Evolutionary conservation across 2,329 filamentous ascomycete genomes (phyloP).

Genomic region (Amauroascus niger): DNA sequence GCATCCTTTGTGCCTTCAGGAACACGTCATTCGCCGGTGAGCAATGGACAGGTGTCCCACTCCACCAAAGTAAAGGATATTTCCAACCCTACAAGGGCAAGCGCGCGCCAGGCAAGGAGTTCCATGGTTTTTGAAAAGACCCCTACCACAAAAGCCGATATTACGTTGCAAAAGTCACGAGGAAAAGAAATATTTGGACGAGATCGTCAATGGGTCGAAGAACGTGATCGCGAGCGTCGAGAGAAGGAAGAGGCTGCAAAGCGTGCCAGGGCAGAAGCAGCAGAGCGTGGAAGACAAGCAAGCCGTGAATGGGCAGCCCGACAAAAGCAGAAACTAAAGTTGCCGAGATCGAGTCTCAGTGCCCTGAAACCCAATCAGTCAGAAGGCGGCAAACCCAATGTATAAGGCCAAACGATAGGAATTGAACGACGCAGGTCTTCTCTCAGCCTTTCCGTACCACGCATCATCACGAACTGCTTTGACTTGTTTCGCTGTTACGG

Average conservation of each 20-base stretch:
- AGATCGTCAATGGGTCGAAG: conserved; percentile 19
- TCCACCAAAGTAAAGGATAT: background rate
- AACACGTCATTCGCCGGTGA: background rate
- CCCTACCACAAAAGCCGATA: conserved; percentile 7
- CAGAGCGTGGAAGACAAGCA: conserved; percentile 26
- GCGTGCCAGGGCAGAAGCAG: conserved; percentile 28
- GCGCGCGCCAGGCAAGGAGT: background rate
- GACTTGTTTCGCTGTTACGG: too few species aligned
- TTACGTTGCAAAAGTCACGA: conserved; percentile 19
- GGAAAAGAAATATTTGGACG: conserved; percentile 26
- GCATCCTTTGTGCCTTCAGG: conserved; percentile 9
- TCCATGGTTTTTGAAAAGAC: conserved; percentile 18
- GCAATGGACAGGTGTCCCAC: background rate
- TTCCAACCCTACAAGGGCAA: background rate
- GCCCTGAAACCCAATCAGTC: background rate
- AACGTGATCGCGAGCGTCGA: conserved; percentile 22
- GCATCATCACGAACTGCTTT: too few species aligned
- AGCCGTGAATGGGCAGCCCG: conserved; percentile 31
- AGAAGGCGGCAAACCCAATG: background rate
- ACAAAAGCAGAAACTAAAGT: conserved; percentile 17
- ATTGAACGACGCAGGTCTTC: background rate
- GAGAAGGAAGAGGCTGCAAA: conserved; percentile 28
- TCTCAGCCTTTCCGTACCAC: background rate
- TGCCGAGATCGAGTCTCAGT: background rate
- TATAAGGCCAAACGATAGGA: background rate